Conservation (phyloP, 345 rosid genomes). For the Heritiera fomes region DNA sequence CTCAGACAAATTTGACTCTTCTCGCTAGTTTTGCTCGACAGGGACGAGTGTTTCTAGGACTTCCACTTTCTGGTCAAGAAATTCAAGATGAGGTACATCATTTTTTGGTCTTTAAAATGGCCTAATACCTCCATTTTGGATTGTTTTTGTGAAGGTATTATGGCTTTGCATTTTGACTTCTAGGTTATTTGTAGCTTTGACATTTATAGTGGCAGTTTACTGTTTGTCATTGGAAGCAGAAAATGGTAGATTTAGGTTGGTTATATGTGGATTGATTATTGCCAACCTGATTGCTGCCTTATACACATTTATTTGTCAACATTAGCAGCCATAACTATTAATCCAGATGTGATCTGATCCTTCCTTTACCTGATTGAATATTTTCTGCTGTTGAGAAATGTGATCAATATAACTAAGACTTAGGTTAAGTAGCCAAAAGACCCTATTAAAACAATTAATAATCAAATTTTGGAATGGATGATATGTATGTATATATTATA, state of each 20-base stretch:
- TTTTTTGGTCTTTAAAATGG: constrained; percentile 6
- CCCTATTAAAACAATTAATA: neutral
- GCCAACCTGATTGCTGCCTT: neutral
- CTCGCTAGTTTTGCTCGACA: constrained; percentile 97
- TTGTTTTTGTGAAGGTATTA: neutral
- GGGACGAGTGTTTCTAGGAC: constrained; percentile 90
- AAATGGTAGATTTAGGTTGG: neutral
- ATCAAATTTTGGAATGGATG: neutral
- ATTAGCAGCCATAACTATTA: no score
- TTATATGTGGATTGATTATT: neutral
- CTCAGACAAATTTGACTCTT: constrained; percentile 90
- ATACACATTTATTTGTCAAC: neutral
- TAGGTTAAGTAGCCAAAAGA: neutral
- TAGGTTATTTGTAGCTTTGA: neutral
- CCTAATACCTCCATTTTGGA: neutral
- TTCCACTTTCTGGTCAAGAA: constrained; percentile 88
- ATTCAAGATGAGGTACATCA: constrained; percentile 71
- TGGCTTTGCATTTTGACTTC: neutral
- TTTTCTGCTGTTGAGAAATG: neutral
- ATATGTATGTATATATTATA: no score
- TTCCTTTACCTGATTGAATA: neutral
- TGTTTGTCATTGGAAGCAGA: neutral
- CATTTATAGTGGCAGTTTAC: neutral
- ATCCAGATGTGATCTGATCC: neutral
- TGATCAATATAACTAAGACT: neutral